These are phyloP conservation scores for Phytopythium chamaehyphon DNA, from an alignment of 352 stramenopile species.

Conservation along the genomic window DNA sequence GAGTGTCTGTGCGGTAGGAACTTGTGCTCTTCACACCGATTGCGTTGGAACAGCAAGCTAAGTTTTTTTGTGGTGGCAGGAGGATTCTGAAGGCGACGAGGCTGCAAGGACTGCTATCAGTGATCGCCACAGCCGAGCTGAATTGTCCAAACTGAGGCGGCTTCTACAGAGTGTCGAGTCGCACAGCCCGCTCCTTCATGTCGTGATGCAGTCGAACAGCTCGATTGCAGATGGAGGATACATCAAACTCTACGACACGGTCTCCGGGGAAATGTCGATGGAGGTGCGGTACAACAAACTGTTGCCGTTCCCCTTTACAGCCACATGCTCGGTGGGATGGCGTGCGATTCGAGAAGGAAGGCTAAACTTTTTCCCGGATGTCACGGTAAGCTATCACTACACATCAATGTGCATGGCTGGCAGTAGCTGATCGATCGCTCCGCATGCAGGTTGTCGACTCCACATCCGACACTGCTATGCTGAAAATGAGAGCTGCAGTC, in stretches of 20 bases:
- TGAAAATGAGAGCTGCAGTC: neutral
- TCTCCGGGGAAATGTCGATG: neutral
- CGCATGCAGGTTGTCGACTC: neutral
- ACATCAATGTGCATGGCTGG: no score
- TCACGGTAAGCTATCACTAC: neutral
- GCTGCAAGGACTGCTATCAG: neutral
- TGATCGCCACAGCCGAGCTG: no score
- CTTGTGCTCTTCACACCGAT: no score
- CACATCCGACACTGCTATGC: neutral
- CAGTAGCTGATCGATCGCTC: neutral
- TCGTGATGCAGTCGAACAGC: neutral
- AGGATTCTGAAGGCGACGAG: neutral
- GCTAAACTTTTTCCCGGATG: conserved; percentile 3
- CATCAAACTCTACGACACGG: neutral
- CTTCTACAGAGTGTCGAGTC: no score
- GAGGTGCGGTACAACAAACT: neutral
- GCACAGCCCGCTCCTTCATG: no score
- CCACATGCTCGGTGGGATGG: neutral
- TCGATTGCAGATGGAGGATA: neutral
- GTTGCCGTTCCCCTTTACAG: neutral
- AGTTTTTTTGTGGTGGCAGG: conserved; percentile 1
- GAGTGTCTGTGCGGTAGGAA: neutral
- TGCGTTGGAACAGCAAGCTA: no score
- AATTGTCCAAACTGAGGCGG: no score
- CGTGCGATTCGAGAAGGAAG: neutral